Percentiles rank a stretch among this genome's conserved stretches.
Evolutionary conservation across 2,329 filamentous ascomycete species (phyloP).

Genomic region (Madurella fahalii): DNA sequence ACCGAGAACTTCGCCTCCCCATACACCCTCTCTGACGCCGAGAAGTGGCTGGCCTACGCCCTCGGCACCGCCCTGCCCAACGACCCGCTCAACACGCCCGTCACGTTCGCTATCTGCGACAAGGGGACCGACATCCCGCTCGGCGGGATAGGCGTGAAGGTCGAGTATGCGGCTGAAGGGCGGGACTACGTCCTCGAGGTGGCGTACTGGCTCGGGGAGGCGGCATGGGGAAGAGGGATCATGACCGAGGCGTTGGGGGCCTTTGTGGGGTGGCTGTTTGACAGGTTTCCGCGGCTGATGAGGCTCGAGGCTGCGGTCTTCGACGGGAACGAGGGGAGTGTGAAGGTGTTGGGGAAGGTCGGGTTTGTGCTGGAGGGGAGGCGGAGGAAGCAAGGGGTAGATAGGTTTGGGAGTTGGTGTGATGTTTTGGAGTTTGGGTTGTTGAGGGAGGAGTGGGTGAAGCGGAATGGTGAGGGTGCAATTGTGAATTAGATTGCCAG

Average conservation of each 20-base stretch:
- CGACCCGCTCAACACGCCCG: slow-evolving; percentile 7
- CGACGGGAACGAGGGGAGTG: slow-evolving; percentile 39
- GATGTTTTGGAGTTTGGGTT: slow-evolving; percentile 39
- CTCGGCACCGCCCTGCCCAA: slow-evolving; percentile 21
- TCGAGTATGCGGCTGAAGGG: slow-evolving; percentile 36
- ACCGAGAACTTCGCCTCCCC: slow-evolving; percentile 44
- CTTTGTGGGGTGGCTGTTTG: slow-evolving; percentile 43
- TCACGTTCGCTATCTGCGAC: slow-evolving; percentile 26
- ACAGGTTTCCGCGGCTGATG: slow-evolving; percentile 36
- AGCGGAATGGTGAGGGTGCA: background rate
- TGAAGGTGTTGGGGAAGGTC: slow-evolving; percentile 38
- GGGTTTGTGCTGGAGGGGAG: slow-evolving; percentile 44
- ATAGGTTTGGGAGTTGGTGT: slow-evolving; percentile 39
- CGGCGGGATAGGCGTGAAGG: slow-evolving; percentile 41
- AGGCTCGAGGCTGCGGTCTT: slow-evolving; percentile 40
- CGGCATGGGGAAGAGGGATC: slow-evolving; percentile 45
- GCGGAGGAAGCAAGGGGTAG: slow-evolving; percentile 35
- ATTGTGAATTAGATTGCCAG: too few relatives aligned
- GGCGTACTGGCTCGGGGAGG: slow-evolving; percentile 45
- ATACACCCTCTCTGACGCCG: slow-evolving; percentile 40
- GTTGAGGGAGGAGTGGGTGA: slow-evolving; percentile 22
- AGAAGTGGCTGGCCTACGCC: slow-evolving; percentile 32
- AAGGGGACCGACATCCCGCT: slow-evolving; percentile 34
- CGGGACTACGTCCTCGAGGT: slow-evolving; percentile 39
- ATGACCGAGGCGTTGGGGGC: slow-evolving; percentile 37